Conservation (phyloP, 2,329 filamentous ascomycete genomes). For the Uncinocarpus reesii region DNA sequence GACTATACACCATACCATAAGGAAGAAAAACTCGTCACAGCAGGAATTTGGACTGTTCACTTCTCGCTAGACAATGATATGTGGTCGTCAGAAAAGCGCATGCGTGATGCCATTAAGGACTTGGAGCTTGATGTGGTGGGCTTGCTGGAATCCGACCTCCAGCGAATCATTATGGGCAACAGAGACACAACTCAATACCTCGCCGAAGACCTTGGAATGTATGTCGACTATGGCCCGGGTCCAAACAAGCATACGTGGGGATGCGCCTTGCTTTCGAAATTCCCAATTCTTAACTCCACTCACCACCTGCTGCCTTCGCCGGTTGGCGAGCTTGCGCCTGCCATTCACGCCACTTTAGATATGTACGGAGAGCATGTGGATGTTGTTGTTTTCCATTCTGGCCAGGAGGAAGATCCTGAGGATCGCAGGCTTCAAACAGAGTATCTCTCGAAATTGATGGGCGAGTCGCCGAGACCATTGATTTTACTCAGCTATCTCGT, state of each 20-base stretch:
- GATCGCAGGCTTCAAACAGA: constrained; percentile 77
- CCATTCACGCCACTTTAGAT: constrained; percentile 92
- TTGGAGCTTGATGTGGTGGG: constrained; percentile 96
- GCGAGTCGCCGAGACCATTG: constrained; percentile 63
- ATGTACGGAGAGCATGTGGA: constrained; percentile 84
- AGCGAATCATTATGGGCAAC: constrained; percentile 99
- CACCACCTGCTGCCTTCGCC: constrained; percentile 91
- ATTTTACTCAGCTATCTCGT: constrained; percentile 88
- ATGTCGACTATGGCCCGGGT: constrained; percentile 91
- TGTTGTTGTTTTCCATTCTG: constrained; percentile 96
- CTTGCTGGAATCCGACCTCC: constrained; percentile 83
- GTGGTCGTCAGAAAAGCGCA: constrained; percentile 93
- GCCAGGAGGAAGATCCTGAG: constrained; percentile 91
- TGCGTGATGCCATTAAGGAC: constrained; percentile 82
- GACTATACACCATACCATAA: constrained; percentile 85
- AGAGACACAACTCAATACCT: constrained; percentile 91
- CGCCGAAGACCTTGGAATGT: constrained; percentile 96
- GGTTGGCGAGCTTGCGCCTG: constrained; percentile 86
- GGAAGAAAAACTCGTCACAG: constrained; percentile 77
- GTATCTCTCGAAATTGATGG: constrained; percentile 84
- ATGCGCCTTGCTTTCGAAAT: constrained; percentile 83
- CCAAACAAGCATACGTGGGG: constrained; percentile 99
- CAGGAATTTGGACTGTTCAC: constrained; percentile 97
- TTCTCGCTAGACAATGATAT: constrained; percentile 97
- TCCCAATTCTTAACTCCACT: constrained; percentile 92